These are phyloP conservation scores for Claviceps quebecensis DNA, from an alignment of 2,329 filamentous ascomycete species.

Conservation along the genomic window DNA sequence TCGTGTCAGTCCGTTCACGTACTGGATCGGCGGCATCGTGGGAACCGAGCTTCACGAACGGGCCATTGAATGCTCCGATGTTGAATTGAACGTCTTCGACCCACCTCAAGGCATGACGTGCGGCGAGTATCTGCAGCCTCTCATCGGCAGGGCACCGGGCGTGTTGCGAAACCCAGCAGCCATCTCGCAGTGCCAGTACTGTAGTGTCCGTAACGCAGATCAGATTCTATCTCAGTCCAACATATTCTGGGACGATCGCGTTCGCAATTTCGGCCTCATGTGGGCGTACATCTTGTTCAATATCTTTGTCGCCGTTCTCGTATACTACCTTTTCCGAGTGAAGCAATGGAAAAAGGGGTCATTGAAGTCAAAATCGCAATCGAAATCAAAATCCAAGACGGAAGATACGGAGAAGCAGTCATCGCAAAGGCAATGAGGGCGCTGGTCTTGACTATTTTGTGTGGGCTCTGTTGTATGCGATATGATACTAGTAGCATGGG, in stretches of 20 bases:
- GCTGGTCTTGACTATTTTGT: too few species aligned
- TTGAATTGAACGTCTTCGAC: conserved; percentile 51
- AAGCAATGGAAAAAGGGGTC: conserved; percentile 16
- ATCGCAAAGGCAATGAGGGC: background rate
- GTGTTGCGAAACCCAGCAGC: conserved; percentile 48
- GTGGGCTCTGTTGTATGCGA: too few species aligned
- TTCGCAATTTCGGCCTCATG: conserved; percentile 58
- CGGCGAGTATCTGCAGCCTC: conserved; percentile 44
- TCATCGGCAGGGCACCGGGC: conserved; percentile 35
- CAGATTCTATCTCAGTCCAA: conserved; percentile 37
- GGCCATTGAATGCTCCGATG: conserved; percentile 33
- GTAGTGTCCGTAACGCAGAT: conserved; percentile 46
- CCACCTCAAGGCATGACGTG: conserved; percentile 51
- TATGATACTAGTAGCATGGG: too few species aligned
- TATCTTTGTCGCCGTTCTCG: conserved; percentile 38
- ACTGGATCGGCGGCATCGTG: conserved; percentile 54
- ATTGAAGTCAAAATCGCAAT: background rate
- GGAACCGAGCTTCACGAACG: conserved; percentile 48
- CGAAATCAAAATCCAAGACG: background rate
- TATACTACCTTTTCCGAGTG: conserved; percentile 52
- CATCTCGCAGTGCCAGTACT: conserved; percentile 49
- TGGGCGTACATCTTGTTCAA: conserved; percentile 56
- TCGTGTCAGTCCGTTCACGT: conserved; percentile 51
- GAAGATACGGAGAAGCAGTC: background rate
- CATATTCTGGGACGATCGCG: conserved; percentile 40